Evolutionary conservation across 768 basidiomycete genomes (phyloP).

Genomic region (Rhizopogon vinicolor): DNA sequence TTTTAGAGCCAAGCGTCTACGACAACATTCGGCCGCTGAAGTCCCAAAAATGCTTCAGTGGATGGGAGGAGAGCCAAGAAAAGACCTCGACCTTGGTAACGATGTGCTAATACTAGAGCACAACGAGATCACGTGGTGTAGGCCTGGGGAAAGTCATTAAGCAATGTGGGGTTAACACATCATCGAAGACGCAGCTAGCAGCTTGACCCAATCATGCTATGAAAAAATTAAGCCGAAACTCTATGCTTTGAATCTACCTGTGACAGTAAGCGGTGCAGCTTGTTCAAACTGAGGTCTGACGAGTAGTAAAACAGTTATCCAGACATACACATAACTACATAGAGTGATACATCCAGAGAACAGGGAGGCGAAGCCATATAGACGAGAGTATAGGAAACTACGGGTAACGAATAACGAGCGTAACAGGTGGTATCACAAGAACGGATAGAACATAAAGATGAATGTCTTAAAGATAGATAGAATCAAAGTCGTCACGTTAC

Average conservation of each 20-base stretch:
- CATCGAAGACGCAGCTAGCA: too few species aligned
- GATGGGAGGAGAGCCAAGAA: background rate
- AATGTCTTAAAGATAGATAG: constrained; percentile 13
- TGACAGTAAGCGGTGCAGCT: too few species aligned
- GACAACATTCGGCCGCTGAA: constrained; percentile 14
- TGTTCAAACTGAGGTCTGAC: background rate
- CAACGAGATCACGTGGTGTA: too few species aligned
- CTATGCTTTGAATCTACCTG: too few species aligned
- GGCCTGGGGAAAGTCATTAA: too few species aligned
- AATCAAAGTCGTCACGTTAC: constrained; percentile 34
- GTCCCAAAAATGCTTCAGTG: background rate
- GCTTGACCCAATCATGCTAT: too few species aligned
- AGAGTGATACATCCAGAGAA: constrained; percentile 28
- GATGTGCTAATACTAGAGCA: too few species aligned
- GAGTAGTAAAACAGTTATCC: constrained; percentile 30
- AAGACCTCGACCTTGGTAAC: background rate
- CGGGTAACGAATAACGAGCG: constrained; percentile 19
- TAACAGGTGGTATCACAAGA: constrained; percentile 25
- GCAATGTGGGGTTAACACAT: too few species aligned
- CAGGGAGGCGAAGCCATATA: constrained; percentile 8
- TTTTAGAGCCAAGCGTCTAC: constrained; percentile 6
- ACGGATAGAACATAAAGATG: constrained; percentile 26
- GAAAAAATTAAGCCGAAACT: too few species aligned
- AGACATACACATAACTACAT: constrained; percentile 34
- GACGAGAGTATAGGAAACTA: constrained; percentile 6